phyloP scores from a whole-genome alignment of 139 green algal species.

The Picocystis salinarum region DNA sequence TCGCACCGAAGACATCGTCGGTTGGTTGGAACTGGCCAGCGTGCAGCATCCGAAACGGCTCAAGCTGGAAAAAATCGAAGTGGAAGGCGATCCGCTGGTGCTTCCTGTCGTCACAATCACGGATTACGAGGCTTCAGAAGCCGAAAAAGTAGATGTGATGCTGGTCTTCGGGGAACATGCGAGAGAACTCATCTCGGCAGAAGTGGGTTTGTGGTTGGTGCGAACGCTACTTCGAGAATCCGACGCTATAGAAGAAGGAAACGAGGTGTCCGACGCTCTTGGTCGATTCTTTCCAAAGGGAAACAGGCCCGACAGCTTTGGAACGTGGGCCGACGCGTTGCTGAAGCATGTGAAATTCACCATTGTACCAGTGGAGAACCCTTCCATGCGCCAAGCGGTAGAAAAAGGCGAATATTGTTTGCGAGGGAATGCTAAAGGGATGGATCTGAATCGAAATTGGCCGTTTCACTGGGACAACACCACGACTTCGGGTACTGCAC shows the following conservation, averaged over 20 bases:
- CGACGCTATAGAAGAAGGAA: constrained; percentile 13
- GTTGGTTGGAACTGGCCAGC: too few species aligned
- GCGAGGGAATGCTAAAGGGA: constrained; percentile 22
- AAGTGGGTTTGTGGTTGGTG: constrained; percentile 28
- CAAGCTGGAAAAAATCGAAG: too few species aligned
- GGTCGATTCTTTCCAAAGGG: not conserved
- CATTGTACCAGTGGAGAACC: constrained; percentile 27
- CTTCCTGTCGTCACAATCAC: constrained; percentile 11
- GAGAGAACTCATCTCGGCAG: constrained; percentile 33
- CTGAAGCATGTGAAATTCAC: constrained; percentile 16
- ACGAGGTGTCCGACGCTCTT: constrained; percentile 12
- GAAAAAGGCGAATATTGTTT: constrained; percentile 27
- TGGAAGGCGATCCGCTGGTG: too few species aligned
- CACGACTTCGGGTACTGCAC: constrained; percentile 17
- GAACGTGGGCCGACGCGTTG: constrained; percentile 12
- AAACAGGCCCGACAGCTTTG: not conserved
- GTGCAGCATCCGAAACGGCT: too few species aligned
- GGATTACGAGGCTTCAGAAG: constrained; percentile 1
- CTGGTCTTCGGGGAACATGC: constrained; percentile 38
- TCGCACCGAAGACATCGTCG: too few species aligned
- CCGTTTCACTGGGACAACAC: constrained; percentile 18
- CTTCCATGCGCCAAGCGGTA: constrained; percentile 15
- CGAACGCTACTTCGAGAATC: constrained; percentile 17
- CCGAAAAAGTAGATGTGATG: constrained; percentile 6
- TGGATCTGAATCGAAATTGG: constrained; percentile 45